phyloP scores from a whole-genome alignment of 129 eudicot genomes.

The Pittosporum tobira region DNA sequence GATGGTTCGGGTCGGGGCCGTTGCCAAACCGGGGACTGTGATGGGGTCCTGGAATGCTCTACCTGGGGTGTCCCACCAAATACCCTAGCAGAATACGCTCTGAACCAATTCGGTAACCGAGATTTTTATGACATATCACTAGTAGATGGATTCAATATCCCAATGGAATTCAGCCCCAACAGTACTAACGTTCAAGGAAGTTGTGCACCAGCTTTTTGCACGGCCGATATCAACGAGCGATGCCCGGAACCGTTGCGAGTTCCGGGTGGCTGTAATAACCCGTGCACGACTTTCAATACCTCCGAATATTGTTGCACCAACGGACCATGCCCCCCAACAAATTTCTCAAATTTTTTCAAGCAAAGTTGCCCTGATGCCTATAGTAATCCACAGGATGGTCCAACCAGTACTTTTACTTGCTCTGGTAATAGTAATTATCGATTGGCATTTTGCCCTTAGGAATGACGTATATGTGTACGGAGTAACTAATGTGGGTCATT shows the following conservation, averaged over 20 bases:
- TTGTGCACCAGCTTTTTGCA: constrained; percentile 13
- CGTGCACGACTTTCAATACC: constrained; percentile 21
- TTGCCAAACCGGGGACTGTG: constrained; percentile 37
- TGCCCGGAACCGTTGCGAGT: constrained; percentile 18
- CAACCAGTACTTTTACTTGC: constrained; percentile 39
- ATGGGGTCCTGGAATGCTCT: constrained; percentile 14
- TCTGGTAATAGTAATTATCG: constrained; percentile 41
- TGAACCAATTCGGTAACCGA: constrained; percentile 15
- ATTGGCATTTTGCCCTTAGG: constrained; percentile 38
- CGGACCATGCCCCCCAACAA: constrained; percentile 22
- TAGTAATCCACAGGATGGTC: constrained; percentile 25
- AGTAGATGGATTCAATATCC: constrained; percentile 31
- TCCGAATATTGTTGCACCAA: constrained; percentile 22
- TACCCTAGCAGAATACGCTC: constrained; percentile 29
- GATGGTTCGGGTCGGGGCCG: constrained; percentile 17
- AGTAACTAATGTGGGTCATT: too few relatives aligned
- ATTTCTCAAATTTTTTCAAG: constrained; percentile 26
- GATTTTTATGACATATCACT: constrained; percentile 30
- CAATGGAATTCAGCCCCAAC: constrained; percentile 20
- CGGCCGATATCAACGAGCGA: constrained; percentile 16
- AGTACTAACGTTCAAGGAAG: not conserved
- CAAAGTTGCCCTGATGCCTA: constrained; percentile 14
- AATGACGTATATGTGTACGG: too few relatives aligned
- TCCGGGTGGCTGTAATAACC: constrained; percentile 29
- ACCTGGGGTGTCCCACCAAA: constrained; percentile 15